Evolutionary conservation across 176 grass and related monocot genomes (phyloP), one percentile per base, ranked within the genome.

Genomic region (Paspalum notatum): DNA sequence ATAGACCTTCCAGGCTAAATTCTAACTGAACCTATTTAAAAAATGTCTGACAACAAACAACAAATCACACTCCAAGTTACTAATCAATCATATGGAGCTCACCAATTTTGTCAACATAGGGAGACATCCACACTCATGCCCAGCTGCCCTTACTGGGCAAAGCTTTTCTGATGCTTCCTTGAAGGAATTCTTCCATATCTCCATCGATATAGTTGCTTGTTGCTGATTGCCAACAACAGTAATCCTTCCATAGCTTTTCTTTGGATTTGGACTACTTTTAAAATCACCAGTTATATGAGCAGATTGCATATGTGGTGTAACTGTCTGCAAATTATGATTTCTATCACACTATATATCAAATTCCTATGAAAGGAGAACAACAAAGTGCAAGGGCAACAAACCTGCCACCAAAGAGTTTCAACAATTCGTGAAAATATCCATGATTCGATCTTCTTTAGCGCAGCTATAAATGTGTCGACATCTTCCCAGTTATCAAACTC

Each of bases 401-500:
- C 96, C 96, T 98, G 96, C 96, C 96, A 98, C 96, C 96, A 98
- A 81, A 98, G 85, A 61, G 90, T 95, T 68, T 95, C 92, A 41
- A 95, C 87, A 53, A 93, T 91, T 78, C 92, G 70, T 74, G 88
- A 93, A 76, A 98, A 93, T 75, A 98, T 91, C 96, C 96, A 98
- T 12, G 81, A 90, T 87, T 98, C 96, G 26, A 91, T 98, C 82
- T 95, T 98, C 77, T 87, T 90, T 44, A 98, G 75, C 73, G 92
- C 90, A 57, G 90, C 88, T 81, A 93, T 87, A 78, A 98, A 93
- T 9, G 96, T 95, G n/a, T 84, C 79, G 13, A 88, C 72, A 70
- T 98, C 84, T 84, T 92, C 92, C 96, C 92, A 98, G 18, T 93
- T 91, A 69, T 91, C 92, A 74, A 93, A 89, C 50, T 98, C 90